Base-by-base conservation (phyloP, 352 stramenopile species). In the Phytophthora vignae region DNA sequence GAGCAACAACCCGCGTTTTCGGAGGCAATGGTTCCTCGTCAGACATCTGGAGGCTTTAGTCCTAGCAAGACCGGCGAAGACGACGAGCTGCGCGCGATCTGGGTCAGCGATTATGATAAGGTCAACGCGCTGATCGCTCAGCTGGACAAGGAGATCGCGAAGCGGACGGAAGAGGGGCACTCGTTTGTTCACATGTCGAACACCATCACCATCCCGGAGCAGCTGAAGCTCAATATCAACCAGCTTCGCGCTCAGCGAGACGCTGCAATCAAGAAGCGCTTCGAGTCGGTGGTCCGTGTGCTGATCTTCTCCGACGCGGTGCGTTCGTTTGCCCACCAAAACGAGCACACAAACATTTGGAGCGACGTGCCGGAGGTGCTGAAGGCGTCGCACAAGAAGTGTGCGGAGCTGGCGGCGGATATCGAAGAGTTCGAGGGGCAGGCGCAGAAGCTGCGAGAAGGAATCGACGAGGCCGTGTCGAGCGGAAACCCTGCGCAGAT, bases 241-340 rank as follows among this genome's bases (percentile, higher is more conserved):
- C 67, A 79, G 9, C 77, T 86, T 42, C 66, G 67, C 17, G 46
- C 36, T 12, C 60, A 71, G 58, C 64, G 87, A 15, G 69, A 80
- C 15, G 25, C 65, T n/a, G 74, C 75, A 11, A 50, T 76, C 7
- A 79, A 78, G n/a, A 73, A 74, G 48, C 76, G 84, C 19, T 76
- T 78, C 22, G 64, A 82, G 48, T 77, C 79, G 7, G 62, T 86
- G 19, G 74, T 81, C 36, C 84, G 84, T 54, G 82, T 90, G 36
- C 69, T 90, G 25, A 77, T 90, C 42, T 90, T 85, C 58, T 87
- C 83, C 1, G 67, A 78, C 10, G 70, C 81, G n/a, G 74, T 90
- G 46, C 81, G 74, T 29, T 63, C 56, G 11, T 81, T 78, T 25
- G 82, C 73, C 4, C 57, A 73, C 14, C 68, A 74, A 59, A 76